These are phyloP conservation scores for Spatholobus suberectus DNA, from an alignment of 306 rosid genomes.

Conservation along the genomic window DNA sequence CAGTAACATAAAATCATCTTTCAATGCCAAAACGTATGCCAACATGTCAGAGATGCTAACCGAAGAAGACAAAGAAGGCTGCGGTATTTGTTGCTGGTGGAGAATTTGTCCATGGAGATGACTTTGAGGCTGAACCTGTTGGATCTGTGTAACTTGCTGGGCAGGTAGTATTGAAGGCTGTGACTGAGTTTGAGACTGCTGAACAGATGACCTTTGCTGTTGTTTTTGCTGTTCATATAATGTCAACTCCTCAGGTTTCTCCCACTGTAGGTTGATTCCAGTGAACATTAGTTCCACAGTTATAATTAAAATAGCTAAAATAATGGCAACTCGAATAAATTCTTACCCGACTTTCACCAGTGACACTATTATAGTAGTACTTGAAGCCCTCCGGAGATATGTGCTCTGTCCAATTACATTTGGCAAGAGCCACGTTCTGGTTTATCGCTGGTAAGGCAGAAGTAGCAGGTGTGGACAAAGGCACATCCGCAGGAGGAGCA, in stretches of 20 bases:
- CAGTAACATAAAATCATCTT: constrained; percentile 38
- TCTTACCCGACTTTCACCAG: constrained; percentile 93
- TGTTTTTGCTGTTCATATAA: constrained; percentile 66
- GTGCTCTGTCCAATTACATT: constrained; percentile 94
- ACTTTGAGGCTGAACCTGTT: constrained; percentile 64
- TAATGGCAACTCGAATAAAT: constrained; percentile 35
- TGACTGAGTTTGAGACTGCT: constrained; percentile 62
- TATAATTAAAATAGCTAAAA: constrained; percentile 14
- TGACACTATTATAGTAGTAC: constrained; percentile 79
- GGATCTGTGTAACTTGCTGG: constrained; percentile 67
- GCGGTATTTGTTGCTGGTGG: constrained; percentile 67
- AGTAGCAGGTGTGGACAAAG: constrained; percentile 63
- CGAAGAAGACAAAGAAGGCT: constrained; percentile 59
- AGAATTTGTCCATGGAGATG: constrained; percentile 65
- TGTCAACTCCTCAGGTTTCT: constrained; percentile 84
- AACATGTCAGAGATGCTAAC: constrained; percentile 46
- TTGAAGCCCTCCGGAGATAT: constrained; percentile 92
- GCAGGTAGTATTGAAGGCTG: constrained; percentile 58
- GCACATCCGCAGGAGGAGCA: constrained; percentile 58
- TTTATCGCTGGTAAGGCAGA: constrained; percentile 48
- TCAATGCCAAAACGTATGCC: constrained; percentile 3
- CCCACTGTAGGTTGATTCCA: constrained; percentile 73
- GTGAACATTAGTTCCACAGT: constrained; percentile 38
- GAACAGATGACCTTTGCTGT: constrained; percentile 66
- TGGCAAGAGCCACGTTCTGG: constrained; percentile 56